Percentiles rank a stretch among this genome's conserved stretches.
phyloP scores from a whole-genome alignment of 768 basidiomycete species.

The Termitomyces sp. region DNA sequence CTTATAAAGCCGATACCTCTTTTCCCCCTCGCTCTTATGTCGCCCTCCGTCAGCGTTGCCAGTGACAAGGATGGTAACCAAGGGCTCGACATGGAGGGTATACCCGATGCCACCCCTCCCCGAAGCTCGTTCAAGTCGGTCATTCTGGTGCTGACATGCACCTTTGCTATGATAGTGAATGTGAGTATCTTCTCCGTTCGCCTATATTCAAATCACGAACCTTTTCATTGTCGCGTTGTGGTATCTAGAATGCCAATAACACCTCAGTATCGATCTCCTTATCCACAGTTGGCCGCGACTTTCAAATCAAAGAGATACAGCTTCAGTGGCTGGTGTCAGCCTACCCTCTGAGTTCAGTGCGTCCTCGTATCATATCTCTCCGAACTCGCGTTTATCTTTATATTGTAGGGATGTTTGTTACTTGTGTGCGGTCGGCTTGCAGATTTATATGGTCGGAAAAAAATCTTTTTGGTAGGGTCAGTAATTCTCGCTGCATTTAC shows the following conservation, averaged over 20 bases:
- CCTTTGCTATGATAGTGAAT: conserved; percentile 23
- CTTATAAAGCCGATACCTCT: not conserved
- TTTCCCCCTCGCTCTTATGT: conserved; percentile 5
- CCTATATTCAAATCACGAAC: not conserved
- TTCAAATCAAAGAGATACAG: conserved; percentile 43
- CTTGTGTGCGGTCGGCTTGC: conserved; percentile 76
- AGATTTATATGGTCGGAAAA: conserved; percentile 74
- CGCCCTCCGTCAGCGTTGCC: conserved; percentile 4
- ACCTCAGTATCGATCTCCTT: conserved; percentile 49
- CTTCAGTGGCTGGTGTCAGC: conserved; percentile 69
- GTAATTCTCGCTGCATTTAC: conserved; percentile 48
- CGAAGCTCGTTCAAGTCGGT: conserved; percentile 18
- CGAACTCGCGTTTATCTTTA: not conserved
- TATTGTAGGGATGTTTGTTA: conserved; percentile 64
- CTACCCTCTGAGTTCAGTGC: conserved; percentile 61
- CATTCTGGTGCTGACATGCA: conserved; percentile 21
- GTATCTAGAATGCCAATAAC: conserved; percentile 31
- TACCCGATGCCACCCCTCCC: not conserved
- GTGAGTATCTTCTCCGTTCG: conserved; percentile 5
- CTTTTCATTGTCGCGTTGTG: not conserved
- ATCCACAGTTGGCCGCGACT: conserved; percentile 44
- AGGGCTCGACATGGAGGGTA: conserved; percentile 1
- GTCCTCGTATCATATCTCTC: conserved; percentile 1
- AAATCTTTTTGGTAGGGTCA: conserved; percentile 59
- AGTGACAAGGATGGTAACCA: conserved; percentile 8